Percentiles rank a stretch among this genome's conserved stretches.
Conservation (phyloP, 169 alveolate genomes). For the Amoebophrya sp. region DNA sequence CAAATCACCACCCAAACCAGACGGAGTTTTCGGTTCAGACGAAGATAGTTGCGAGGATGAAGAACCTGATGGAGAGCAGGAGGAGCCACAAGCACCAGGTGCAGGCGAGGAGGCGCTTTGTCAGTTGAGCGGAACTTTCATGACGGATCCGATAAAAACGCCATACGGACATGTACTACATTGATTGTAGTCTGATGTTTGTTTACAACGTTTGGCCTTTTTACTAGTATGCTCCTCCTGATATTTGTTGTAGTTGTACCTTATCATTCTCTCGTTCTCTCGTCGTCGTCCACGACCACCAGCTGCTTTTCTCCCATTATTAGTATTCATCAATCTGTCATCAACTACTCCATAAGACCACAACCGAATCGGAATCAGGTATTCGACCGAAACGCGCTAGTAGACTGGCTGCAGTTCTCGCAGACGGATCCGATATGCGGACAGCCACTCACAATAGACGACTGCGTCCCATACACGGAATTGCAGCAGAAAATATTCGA, state of each 20-base stretch:
- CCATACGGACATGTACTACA: not conserved
- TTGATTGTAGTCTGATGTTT: too few relatives aligned
- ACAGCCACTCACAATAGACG: not conserved
- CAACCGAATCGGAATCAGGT: too few relatives aligned
- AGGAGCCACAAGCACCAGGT: not conserved
- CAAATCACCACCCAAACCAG: too few relatives aligned
- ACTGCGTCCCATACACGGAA: not conserved
- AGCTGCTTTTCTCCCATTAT: too few relatives aligned
- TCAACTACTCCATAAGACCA: too few relatives aligned
- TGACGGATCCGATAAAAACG: not conserved
- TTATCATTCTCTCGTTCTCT: too few relatives aligned
- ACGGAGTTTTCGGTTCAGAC: too few relatives aligned
- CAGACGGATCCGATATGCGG: not conserved
- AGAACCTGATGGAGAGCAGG: not conserved
- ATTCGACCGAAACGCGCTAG: not conserved
- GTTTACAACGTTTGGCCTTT: too few relatives aligned
- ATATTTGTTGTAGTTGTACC: too few relatives aligned
- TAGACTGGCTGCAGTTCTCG: not conserved
- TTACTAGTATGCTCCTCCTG: too few relatives aligned
- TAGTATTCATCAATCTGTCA: too few relatives aligned
- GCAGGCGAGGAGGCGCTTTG: not conserved
- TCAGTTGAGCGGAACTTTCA: not conserved
- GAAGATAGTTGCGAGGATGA: not conserved
- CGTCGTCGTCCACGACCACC: too few relatives aligned
- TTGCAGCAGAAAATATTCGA: not conserved